Base-by-base conservation (phyloP, 148 eudicot species). In the Arctostaphylos glauca region DNA sequence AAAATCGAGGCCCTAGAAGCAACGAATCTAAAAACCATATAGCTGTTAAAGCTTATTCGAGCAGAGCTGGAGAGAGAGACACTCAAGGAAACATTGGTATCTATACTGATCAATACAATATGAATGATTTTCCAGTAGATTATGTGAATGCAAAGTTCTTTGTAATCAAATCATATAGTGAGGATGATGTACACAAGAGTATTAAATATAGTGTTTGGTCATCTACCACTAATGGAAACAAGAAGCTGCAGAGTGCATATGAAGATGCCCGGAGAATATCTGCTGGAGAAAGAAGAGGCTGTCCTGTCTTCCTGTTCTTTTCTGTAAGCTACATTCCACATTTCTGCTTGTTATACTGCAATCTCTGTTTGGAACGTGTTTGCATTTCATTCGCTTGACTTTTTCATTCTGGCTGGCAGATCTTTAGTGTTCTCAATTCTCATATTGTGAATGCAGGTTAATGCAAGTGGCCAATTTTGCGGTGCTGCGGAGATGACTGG, bases 101-200 rank as follows among this genome's bases (percentile, higher is more conserved):
- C 54, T 86, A 85, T 66, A 87, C 86, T 71, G 95, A 96, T 78
- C 83, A 86, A 85, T 94, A 89, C 84, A 92, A 94, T 90, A 94
- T 82, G 84, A 92, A 79, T 80, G 96, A 93, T 82, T 93, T 94
- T 56, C 78, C 80, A 0, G 84, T 89, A 80, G 94, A 92, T 68
- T 90, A 87, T 86, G 80, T 15, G 71, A 84, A 89, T 86, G 95
- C 91, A 21, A 94, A 93, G 88, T 94, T 94, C 82, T 94, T 91
- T 84, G 93, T 93, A 80, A 94, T 94, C 49, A 94, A 94, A 80
- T 94, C 98, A 46, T 94, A 94, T 75, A 94, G 96, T 55, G 98
- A 94, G 83, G 98, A 94, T 85, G 98, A 94, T 91, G 96, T 94
- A 81, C 98, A 94, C 79, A 94, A 94, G 86, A 91, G 98, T 83